phyloP scores from a whole-genome alignment of 345 rosid genomes.

The Abelmoschus esculentus region DNA sequence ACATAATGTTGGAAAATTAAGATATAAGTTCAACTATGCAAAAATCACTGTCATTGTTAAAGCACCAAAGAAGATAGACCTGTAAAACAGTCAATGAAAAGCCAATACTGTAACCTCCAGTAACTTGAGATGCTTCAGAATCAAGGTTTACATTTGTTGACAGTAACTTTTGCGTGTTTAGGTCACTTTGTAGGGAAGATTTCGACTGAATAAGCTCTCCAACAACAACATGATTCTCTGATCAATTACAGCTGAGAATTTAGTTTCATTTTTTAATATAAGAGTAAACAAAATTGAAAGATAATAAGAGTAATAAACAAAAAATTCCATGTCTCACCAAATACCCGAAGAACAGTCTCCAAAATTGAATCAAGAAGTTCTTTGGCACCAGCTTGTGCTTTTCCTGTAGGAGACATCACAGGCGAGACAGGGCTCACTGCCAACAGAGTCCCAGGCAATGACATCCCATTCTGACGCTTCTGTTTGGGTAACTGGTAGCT shows the following conservation, averaged over 20 bases:
- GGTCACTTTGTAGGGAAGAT: constrained; percentile 47
- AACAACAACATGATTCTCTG: constrained; percentile 88
- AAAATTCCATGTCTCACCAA: constrained; percentile 52
- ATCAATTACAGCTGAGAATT: not conserved
- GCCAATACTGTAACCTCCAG: constrained; percentile 93
- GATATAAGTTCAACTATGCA: constrained; percentile 13
- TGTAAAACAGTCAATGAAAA: constrained; percentile 92
- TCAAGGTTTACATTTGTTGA: constrained; percentile 49
- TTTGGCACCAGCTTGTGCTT: constrained; percentile 81
- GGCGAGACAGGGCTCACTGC: constrained; percentile 96
- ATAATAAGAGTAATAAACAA: not conserved
- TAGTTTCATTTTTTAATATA: constrained; percentile 4
- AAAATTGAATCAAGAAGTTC: constrained; percentile 91
- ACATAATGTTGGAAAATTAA: constrained; percentile 17
- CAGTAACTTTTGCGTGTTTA: constrained; percentile 60
- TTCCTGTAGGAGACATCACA: constrained; percentile 92
- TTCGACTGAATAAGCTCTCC: constrained; percentile 88
- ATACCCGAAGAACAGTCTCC: constrained; percentile 67
- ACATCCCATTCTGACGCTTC: constrained; percentile 73
- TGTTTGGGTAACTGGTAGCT: constrained; percentile 58
- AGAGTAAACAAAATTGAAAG: not conserved
- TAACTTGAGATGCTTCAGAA: constrained; percentile 73
- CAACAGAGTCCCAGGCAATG: constrained; percentile 53
- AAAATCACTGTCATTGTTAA: constrained; percentile 3
- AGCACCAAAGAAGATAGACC: constrained; percentile 30